Percentiles rank a stretch among this genome's conserved stretches.
phyloP scores from a whole-genome alignment of 2,329 filamentous ascomycete species.

The Raffaelea arxii region DNA sequence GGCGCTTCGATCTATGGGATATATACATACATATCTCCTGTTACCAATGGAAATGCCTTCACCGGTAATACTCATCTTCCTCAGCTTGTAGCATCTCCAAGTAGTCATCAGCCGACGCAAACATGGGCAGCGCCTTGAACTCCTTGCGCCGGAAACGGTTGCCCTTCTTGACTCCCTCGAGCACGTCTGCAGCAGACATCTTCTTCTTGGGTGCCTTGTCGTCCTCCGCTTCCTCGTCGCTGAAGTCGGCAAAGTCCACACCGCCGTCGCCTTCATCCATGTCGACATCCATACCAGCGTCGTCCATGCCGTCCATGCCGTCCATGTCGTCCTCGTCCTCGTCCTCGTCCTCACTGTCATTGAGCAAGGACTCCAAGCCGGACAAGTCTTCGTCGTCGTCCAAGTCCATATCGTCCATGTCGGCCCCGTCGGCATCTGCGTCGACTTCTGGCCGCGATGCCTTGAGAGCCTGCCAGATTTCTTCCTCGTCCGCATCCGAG shows the following conservation, averaged over 20 bases:
- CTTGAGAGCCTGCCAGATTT: slow-evolving; percentile 26
- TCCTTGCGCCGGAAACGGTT: slow-evolving; percentile 62
- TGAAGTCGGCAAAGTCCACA: slow-evolving; percentile 28
- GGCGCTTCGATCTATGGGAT: too few relatives aligned
- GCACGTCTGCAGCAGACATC: neutral
- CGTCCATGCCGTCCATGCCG: slow-evolving; percentile 26
- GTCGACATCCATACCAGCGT: slow-evolving; percentile 24
- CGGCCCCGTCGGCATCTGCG: slow-evolving; percentile 38
- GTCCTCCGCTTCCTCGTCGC: slow-evolving; percentile 29
- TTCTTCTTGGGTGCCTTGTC: slow-evolving; percentile 28
- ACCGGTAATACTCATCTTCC: slow-evolving; percentile 34
- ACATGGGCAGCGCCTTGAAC: slow-evolving; percentile 81
- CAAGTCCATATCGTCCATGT: slow-evolving; percentile 37
- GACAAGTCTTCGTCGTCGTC: slow-evolving; percentile 28
- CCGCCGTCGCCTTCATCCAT: slow-evolving; percentile 23
- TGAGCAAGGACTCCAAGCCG: slow-evolving; percentile 16
- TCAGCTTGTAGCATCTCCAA: slow-evolving; percentile 72
- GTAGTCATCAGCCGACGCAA: slow-evolving; percentile 91
- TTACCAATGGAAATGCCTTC: too few relatives aligned
- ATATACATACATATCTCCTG: too few relatives aligned
- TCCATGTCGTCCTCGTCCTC: slow-evolving; percentile 28
- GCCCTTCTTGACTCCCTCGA: slow-evolving; percentile 20
- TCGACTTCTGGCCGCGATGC: slow-evolving; percentile 26
- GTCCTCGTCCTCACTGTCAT: slow-evolving; percentile 28
- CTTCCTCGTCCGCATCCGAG: slow-evolving; percentile 29